Evolutionary conservation across 257 asterid genomes (phyloP).

Genomic region (Solanum commersonii): DNA sequence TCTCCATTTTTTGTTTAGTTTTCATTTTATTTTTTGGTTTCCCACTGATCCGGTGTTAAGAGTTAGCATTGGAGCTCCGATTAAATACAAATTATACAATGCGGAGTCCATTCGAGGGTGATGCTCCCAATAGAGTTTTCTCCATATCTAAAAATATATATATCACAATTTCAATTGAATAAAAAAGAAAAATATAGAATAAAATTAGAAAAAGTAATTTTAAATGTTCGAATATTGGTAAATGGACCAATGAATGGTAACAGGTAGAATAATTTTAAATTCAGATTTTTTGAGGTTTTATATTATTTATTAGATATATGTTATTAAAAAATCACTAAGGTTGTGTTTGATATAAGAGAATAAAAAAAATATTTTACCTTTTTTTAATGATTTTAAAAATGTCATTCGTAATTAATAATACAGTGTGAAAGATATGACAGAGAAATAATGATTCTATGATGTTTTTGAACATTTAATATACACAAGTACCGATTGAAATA

Average conservation of each 20-base stretch:
- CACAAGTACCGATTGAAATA: background rate
- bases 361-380: no score
- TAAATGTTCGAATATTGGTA: no score
- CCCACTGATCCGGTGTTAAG: background rate
- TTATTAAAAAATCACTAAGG: background rate
- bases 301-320: no score
- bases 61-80: background rate
- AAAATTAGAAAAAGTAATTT: background rate
- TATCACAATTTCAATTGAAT: no score
- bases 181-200: no score
- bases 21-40: no score
- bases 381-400: background rate
- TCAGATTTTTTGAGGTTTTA: background rate
- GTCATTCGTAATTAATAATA: background rate
- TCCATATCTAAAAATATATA: background rate
- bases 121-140: background rate
- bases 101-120: background rate
- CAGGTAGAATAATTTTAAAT: background rate
- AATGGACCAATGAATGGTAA: background rate
- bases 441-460: background rate
- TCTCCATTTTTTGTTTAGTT: no score
- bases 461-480: background rate
- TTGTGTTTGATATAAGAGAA: no score
- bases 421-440: background rate
- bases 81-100: no score